phyloP scores from a whole-genome alignment of 352 stramenopile genomes.

The Bremia lactucae region DNA sequence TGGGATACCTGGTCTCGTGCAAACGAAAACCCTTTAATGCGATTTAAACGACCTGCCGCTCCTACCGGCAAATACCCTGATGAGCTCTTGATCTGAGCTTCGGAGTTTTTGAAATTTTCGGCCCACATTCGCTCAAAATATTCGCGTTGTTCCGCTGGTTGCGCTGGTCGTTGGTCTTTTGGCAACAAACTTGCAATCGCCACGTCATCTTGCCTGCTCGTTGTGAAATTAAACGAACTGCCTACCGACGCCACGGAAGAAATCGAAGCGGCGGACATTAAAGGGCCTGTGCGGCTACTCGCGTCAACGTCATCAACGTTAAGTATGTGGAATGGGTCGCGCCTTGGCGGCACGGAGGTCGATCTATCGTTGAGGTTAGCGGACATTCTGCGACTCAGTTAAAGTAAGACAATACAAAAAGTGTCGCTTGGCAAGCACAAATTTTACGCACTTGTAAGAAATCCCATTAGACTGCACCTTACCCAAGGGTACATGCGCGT shows the following conservation, averaged over 20 bases:
- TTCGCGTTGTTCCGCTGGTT: constrained; percentile 63
- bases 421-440: background rate
- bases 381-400: constrained; percentile 23
- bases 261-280: constrained; percentile 56
- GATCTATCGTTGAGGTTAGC: constrained; percentile 42
- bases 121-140: constrained; percentile 78
- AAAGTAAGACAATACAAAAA: background rate
- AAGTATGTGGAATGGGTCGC: constrained; percentile 72
- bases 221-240: constrained; percentile 41
- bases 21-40: constrained; percentile 75
- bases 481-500: constrained; percentile 51
- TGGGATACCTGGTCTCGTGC: constrained; percentile 50
- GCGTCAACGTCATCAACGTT: constrained; percentile 28
- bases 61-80: constrained; percentile 59
- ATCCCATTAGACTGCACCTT: constrained; percentile 38
- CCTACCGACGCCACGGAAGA: constrained; percentile 49
- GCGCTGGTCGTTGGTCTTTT: constrained; percentile 61
- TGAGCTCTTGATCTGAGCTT: constrained; percentile 52
- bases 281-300: constrained; percentile 25
- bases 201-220: constrained; percentile 19
- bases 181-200: constrained; percentile 33
- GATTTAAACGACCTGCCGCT: constrained; percentile 55
- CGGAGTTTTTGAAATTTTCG: constrained; percentile 76
- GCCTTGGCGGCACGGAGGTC: constrained; percentile 48
- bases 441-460: constrained; percentile 19